Percentiles rank a stretch among this genome's conserved stretches.
phyloP scores from a whole-genome alignment of 2,329 filamentous ascomycete species.

The Monosporascus sp. region DNA sequence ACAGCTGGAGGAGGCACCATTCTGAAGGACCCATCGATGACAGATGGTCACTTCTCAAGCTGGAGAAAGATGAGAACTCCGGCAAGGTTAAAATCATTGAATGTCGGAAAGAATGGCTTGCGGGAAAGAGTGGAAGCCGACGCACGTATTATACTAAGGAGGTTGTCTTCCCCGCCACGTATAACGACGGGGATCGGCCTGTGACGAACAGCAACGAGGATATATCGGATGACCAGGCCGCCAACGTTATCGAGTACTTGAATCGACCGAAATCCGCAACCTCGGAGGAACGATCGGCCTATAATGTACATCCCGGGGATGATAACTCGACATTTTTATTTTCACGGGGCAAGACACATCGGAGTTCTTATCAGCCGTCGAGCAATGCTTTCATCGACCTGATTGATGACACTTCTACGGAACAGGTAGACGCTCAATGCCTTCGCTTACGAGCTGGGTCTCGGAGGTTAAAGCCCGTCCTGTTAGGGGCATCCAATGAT shows the following conservation, averaged over 20 bases:
- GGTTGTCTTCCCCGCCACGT: conserved; percentile 35
- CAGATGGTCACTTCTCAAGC: conserved; percentile 62
- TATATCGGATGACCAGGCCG: background rate
- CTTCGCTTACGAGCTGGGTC: conserved; percentile 46
- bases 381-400: conserved; percentile 55
- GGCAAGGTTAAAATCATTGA: conserved; percentile 59
- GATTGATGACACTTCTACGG: conserved; percentile 43
- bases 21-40: conserved; percentile 68
- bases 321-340: conserved; percentile 33
- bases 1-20: conserved; percentile 61
- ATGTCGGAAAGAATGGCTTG: conserved; percentile 61
- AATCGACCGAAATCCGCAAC: conserved; percentile 31
- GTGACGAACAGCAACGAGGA: conserved; percentile 4
- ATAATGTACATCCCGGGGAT: conserved; percentile 44
- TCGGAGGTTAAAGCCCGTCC: conserved; percentile 28
- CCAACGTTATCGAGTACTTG: conserved; percentile 13
- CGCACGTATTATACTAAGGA: conserved; percentile 61
- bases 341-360: conserved; percentile 47
- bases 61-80: conserved; percentile 55
- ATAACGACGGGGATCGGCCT: conserved; percentile 1
- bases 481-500: background rate
- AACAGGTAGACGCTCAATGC: conserved; percentile 23
- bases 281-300: conserved; percentile 25
- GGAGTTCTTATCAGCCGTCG: conserved; percentile 48
- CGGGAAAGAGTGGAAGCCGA: conserved; percentile 46